These are phyloP conservation scores for Aegilops longissima DNA, from an alignment of 176 grass and related monocot species.

Conservation along the genomic window DNA sequence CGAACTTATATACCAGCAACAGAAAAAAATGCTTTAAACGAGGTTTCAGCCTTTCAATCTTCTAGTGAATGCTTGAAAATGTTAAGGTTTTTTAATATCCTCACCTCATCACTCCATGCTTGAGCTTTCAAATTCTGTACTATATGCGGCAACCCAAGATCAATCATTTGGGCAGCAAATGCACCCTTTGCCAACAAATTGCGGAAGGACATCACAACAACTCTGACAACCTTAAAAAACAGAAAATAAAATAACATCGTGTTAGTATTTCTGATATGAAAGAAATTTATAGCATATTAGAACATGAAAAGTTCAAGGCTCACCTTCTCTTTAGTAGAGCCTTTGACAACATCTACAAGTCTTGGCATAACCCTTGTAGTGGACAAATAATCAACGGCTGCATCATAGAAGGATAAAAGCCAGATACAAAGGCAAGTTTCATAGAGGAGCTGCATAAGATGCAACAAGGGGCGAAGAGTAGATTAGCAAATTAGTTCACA, in stretches of 20 bases:
- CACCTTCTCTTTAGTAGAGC: constrained; percentile 98
- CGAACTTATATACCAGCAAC: neutral
- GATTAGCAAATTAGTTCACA: constrained; percentile 12
- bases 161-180: constrained; percentile 97
- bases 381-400: constrained; percentile 83
- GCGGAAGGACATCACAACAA: constrained; percentile 75
- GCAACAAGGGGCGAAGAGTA: constrained; percentile 27
- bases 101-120: constrained; percentile 98
- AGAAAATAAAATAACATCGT: constrained; percentile 13
- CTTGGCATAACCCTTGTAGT: constrained; percentile 89
- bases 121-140: constrained; percentile 96
- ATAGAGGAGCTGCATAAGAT: constrained; percentile 82
- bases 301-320: neutral
- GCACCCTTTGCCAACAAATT: constrained; percentile 80
- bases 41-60: neutral
- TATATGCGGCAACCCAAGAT: constrained; percentile 88
- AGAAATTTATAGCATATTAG: constrained; percentile 8
- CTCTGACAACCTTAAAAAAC: constrained; percentile 77
- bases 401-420: constrained; percentile 93
- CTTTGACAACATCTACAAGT: constrained; percentile 91
- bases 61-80: neutral
- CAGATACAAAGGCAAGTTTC: constrained; percentile 97
- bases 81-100: constrained; percentile 6
- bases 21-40: neutral
- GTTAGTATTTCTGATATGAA: constrained; percentile 1